phyloP scores from a whole-genome alignment of 2,329 filamentous ascomycete species.

The Aspergillaceae sp. region DNA sequence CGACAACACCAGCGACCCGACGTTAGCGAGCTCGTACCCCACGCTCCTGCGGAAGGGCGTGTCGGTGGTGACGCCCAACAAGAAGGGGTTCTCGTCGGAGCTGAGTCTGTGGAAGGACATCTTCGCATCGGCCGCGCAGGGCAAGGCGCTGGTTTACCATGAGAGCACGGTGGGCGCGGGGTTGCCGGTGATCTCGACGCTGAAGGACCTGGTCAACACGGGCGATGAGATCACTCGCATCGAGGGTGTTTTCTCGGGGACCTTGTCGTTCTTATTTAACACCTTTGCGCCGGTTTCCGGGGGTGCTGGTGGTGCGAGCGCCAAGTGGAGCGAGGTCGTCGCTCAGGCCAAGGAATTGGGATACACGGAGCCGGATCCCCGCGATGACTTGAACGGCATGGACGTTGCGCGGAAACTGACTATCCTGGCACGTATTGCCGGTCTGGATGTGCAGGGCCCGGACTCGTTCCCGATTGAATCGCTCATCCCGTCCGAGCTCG shows the following conservation, averaged over 20 bases:
- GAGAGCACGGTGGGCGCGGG: slow-evolving; percentile 92
- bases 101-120: slow-evolving; percentile 81
- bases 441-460: slow-evolving; percentile 70
- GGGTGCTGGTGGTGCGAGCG: slow-evolving; percentile 34
- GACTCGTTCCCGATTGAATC: slow-evolving; percentile 90
- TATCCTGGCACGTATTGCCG: slow-evolving; percentile 79
- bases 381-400: slow-evolving; percentile 78
- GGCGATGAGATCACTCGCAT: slow-evolving; percentile 87
- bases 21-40: slow-evolving; percentile 76
- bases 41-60: slow-evolving; percentile 71
- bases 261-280: slow-evolving; percentile 98
- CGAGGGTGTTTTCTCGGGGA: slow-evolving; percentile 95
- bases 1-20: slow-evolving; percentile 91
- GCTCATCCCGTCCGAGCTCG: slow-evolving; percentile 80
- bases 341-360: slow-evolving; percentile 85
- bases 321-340: slow-evolving; percentile 85
- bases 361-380: slow-evolving; percentile 81
- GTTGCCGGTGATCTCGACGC: slow-evolving; percentile 82
- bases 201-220: slow-evolving; percentile 89
- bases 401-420: slow-evolving; percentile 94
- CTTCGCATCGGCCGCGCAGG: slow-evolving; percentile 58
- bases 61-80: slow-evolving; percentile 92
- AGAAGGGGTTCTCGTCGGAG: slow-evolving; percentile 87
- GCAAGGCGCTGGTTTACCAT: slow-evolving; percentile 75
- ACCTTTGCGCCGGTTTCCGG: slow-evolving; percentile 74